Evolutionary conservation across 805 yeast species (phyloP).

Genomic region (Metschnikowia baotianmanensis): DNA sequence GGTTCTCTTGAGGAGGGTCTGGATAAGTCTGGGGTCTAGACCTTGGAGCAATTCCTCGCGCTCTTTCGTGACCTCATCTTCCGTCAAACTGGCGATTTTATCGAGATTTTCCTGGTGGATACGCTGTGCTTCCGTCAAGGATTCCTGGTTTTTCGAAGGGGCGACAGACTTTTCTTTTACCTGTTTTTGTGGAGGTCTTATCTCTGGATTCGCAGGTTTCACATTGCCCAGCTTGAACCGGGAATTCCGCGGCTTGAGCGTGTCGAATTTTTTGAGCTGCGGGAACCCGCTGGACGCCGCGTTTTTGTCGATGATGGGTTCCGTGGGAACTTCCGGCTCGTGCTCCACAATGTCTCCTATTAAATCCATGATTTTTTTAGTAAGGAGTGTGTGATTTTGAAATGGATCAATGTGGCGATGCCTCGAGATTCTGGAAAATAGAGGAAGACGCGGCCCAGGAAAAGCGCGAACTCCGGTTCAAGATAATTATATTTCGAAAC

Average conservation of each 20-base stretch:
- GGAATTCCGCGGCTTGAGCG: constrained; percentile 8
- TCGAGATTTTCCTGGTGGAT: constrained; percentile 76
- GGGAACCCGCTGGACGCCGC: constrained; percentile 36
- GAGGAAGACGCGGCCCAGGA: too few species aligned
- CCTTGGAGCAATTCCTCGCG: constrained; percentile 62
- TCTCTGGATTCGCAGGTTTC: not conserved
- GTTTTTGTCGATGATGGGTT: constrained; percentile 14
- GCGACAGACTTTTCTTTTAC: not conserved
- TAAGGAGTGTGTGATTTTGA: not conserved
- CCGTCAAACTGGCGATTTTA: constrained; percentile 57
- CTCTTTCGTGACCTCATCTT: constrained; percentile 62
- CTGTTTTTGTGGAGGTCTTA: not conserved
- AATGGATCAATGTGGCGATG: too few species aligned
- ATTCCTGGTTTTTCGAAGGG: not conserved
- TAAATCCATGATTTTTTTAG: constrained; percentile 49
- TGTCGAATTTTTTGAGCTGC: constrained; percentile 30
- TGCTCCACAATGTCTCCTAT: constrained; percentile 73
- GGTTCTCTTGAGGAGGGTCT: constrained; percentile 55
- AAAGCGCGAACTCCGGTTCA: too few species aligned
- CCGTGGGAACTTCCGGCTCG: constrained; percentile 37
- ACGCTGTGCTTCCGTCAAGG: constrained; percentile 59
- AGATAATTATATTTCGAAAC: too few species aligned
- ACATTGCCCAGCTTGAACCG: constrained; percentile 8
- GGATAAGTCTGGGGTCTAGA: constrained; percentile 67
- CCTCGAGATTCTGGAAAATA: too few species aligned